A percentile compares a stretch with the other conserved stretches of the same genome.
These are phyloP conservation scores for Coniochaeta hoffmannii DNA, from an alignment of 2,329 filamentous ascomycete genomes.

Conservation along the genomic window DNA sequence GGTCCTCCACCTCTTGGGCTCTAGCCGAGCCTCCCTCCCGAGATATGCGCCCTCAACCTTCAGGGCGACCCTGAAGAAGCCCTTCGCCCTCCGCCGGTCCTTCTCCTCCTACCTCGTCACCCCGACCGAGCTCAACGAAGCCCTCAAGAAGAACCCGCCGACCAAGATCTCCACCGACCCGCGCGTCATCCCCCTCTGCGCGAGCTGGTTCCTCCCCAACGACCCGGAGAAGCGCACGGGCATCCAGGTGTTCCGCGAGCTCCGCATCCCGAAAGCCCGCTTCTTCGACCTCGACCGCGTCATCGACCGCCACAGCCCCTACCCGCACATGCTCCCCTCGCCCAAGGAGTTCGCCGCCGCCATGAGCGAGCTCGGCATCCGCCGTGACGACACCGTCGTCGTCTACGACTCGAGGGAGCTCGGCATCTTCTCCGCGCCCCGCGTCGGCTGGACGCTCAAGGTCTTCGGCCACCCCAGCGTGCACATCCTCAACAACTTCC, in stretches of 20 bases:
- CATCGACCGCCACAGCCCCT: slow-evolving; percentile 79
- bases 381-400: slow-evolving; percentile 80
- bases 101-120: slow-evolving; percentile 83
- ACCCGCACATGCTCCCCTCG: slow-evolving; percentile 92
- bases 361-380: slow-evolving; percentile 84
- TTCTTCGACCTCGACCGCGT: slow-evolving; percentile 96
- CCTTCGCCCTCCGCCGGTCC: slow-evolving; percentile 25
- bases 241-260: slow-evolving; percentile 69
- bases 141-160: slow-evolving; percentile 73
- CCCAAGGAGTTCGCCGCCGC: slow-evolving; percentile 74
- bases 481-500: slow-evolving; percentile 92
- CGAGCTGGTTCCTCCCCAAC: slow-evolving; percentile 94
- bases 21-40: background rate
- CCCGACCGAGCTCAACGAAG: slow-evolving; percentile 72
- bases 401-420: slow-evolving; percentile 90
- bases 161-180: slow-evolving; percentile 75
- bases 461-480: slow-evolving; percentile 86
- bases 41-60: slow-evolving; percentile 4
- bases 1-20: background rate
- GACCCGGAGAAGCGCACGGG: slow-evolving; percentile 65
- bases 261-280: slow-evolving; percentile 79
- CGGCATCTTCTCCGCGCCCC: slow-evolving; percentile 88
- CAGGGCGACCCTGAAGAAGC: background rate
- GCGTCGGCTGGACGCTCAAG: slow-evolving; percentile 88
- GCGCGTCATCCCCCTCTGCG: slow-evolving; percentile 81